Evolutionary conservation across 2,329 filamentous ascomycete genomes (phyloP).

Genomic region (Cladophialophora psammophila): DNA sequence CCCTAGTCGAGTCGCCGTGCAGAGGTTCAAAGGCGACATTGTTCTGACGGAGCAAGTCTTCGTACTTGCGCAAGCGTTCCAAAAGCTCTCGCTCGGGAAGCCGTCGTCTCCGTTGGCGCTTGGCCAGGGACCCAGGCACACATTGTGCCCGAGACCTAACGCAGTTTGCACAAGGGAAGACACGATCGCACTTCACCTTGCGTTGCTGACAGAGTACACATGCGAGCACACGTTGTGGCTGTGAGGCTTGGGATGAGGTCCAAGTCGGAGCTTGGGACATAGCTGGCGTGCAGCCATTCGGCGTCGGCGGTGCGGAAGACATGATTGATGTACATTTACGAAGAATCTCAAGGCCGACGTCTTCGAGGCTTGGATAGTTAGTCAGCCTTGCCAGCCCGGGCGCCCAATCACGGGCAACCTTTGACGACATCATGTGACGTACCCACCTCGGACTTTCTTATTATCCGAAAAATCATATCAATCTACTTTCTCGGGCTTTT

Average conservation of each 20-base stretch:
- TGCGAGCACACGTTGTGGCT: constrained; percentile 54
- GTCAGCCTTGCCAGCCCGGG: not conserved
- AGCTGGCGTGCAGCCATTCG: not conserved
- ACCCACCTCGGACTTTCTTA: not conserved
- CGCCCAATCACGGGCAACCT: not conserved
- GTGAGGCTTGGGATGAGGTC: constrained; percentile 23
- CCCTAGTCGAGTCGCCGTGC: constrained; percentile 48
- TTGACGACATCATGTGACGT: not conserved
- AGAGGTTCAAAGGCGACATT: constrained; percentile 74
- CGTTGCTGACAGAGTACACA: constrained; percentile 62
- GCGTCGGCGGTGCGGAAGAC: not conserved
- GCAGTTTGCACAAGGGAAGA: constrained; percentile 17
- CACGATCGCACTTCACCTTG: constrained; percentile 17
- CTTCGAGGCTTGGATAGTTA: not conserved
- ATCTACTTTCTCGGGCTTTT: not conserved
- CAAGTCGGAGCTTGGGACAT: not conserved
- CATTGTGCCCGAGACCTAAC: constrained; percentile 65
- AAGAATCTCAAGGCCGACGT: not conserved
- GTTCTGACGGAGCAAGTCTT: constrained; percentile 69
- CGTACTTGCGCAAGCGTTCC: constrained; percentile 73
- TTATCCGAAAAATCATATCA: not conserved
- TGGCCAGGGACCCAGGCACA: constrained; percentile 55
- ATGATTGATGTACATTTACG: not conserved
- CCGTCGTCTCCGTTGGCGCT: constrained; percentile 64
- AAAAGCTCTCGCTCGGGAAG: constrained; percentile 75